These are phyloP conservation scores for Pseudopithomyces maydicus DNA, from an alignment of 2,329 filamentous ascomycete genomes.

Conservation along the genomic window DNA sequence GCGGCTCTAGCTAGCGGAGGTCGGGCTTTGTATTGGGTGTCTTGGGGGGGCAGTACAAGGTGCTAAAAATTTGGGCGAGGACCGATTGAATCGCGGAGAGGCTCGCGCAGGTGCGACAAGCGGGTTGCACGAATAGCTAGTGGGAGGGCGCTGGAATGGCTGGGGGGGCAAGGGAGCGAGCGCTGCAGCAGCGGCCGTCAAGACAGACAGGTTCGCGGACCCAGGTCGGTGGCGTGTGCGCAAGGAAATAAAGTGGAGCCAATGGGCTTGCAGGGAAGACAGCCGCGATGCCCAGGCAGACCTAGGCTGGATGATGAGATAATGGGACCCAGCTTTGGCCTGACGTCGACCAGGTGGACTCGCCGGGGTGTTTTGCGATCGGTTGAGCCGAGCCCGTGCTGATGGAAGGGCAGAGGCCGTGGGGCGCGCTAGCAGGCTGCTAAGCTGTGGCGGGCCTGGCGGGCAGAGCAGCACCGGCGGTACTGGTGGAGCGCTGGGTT, in stretches of 20 bases:
- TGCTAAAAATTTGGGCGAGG: not conserved
- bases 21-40: not conserved
- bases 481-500: constrained; percentile 26
- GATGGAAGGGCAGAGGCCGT: constrained; percentile 38
- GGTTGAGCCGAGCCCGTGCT: constrained; percentile 43
- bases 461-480: constrained; percentile 18
- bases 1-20: constrained; percentile 22
- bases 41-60: not conserved
- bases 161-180: constrained; percentile 25
- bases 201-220: constrained; percentile 30
- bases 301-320: constrained; percentile 45
- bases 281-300: constrained; percentile 35
- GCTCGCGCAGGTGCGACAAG: constrained; percentile 41
- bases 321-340: constrained; percentile 33
- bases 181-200: constrained; percentile 34
- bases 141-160: constrained; percentile 26
- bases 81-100: constrained; percentile 42
- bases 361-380: constrained; percentile 20
- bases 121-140: constrained; percentile 41
- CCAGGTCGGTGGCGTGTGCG: constrained; percentile 38
- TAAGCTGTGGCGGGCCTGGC: constrained; percentile 28
- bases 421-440: constrained; percentile 21
- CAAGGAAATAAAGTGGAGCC: constrained; percentile 43
- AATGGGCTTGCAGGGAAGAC: constrained; percentile 33
- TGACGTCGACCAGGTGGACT: constrained; percentile 20